phyloP scores from a whole-genome alignment of 2,329 filamentous ascomycete genomes.

The Pyricularia grisea region DNA sequence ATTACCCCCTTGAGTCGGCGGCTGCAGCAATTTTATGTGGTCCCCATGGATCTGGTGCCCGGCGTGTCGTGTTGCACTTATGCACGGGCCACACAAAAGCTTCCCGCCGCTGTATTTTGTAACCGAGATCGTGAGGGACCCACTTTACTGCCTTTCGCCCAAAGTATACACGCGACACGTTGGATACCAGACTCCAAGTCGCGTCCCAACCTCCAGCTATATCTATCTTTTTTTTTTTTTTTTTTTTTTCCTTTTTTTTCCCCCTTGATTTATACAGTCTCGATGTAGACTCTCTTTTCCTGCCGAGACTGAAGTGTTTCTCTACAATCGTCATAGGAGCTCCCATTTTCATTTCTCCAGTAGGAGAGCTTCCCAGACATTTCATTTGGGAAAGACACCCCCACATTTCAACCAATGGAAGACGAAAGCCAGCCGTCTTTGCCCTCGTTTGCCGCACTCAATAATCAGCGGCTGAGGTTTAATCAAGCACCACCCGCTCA shows the following conservation, averaged over 20 bases:
- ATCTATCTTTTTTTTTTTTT: neutral
- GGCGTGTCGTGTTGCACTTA: neutral
- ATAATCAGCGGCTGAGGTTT: neutral
- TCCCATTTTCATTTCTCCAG: neutral
- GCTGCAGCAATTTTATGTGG: neutral
- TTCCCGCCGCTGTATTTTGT: neutral
- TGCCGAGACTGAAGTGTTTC: neutral
- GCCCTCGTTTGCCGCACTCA: neutral
- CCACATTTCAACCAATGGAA: neutral
- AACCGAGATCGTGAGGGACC: neutral
- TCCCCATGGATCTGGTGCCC: neutral
- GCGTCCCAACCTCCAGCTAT: neutral
- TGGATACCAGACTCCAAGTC: neutral
- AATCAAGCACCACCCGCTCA: slow-evolving; percentile 5
- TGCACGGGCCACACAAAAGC: neutral
- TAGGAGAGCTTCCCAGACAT: neutral
- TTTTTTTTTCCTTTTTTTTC: too few species aligned
- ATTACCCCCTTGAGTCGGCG: neutral
- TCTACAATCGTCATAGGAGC: neutral
- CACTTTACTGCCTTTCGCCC: neutral
- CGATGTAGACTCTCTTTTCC: neutral
- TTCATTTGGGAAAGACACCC: neutral
- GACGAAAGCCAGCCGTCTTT: neutral
- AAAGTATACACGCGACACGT: neutral
- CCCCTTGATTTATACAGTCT: neutral